A percentile compares a stretch with the other conserved stretches of the same genome.
These are phyloP conservation scores for Jackrogersella multiformis DNA, from an alignment of 495 filamentous ascomycete species.

Conservation along the genomic window DNA sequence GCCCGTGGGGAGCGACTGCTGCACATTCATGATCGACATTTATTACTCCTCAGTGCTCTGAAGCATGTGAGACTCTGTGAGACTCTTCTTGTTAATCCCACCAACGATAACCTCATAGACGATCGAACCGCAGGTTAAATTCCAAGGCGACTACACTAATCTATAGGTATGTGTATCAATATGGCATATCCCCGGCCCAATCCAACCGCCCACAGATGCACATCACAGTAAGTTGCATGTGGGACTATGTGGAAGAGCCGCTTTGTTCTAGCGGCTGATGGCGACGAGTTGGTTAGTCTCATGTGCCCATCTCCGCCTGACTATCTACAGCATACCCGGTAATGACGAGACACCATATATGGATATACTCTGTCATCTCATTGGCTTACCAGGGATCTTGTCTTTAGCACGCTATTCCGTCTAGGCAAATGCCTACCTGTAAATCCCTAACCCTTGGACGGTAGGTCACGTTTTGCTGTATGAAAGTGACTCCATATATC, in stretches of 20 bases:
- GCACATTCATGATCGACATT: background rate
- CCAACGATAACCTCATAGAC: background rate
- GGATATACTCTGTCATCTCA: constrained; percentile 15
- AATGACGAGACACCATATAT: constrained; percentile 20
- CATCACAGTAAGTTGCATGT: no score
- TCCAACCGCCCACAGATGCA: no score
- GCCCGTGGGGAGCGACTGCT: constrained; percentile 4
- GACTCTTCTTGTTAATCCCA: background rate
- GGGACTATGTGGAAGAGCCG: constrained; percentile 21
- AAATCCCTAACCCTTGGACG: constrained; percentile 9
- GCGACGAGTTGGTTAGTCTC: constrained; percentile 23
- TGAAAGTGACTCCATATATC: background rate
- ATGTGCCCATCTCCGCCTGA: constrained; percentile 40
- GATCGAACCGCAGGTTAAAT: no score
- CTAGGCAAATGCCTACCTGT: constrained; percentile 12
- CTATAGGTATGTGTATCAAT: no score
- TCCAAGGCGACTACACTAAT: no score
- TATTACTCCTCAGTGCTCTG: background rate
- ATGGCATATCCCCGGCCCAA: no score
- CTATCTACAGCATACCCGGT: constrained; percentile 21
- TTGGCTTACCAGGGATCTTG: constrained; percentile 16
- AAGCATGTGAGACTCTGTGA: background rate
- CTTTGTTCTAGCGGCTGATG: constrained; percentile 22
- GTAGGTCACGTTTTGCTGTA: constrained; percentile 7
- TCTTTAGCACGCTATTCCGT: constrained; percentile 27